These are phyloP conservation scores for Lumnitzera racemosa DNA, from an alignment of 345 rosid genomes.

Conservation along the genomic window DNA sequence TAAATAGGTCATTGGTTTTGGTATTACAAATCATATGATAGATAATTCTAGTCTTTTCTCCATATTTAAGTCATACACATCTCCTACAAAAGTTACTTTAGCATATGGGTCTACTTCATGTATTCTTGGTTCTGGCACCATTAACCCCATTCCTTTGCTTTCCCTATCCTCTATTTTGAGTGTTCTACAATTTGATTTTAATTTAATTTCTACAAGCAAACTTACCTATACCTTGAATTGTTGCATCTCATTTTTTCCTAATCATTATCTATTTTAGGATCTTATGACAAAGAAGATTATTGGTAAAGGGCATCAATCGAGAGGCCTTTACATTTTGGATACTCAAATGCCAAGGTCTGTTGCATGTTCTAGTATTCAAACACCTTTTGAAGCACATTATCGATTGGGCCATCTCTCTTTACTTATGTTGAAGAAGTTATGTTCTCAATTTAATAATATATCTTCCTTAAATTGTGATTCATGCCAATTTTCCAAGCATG, in stretches of 20 bases:
- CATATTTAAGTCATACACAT: no score
- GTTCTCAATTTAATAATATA: no score
- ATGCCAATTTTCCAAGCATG: constrained; percentile 3
- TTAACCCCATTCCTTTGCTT: background rate
- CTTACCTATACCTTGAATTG: constrained; percentile 1
- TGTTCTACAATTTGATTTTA: background rate
- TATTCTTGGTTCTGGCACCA: background rate
- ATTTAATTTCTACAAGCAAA: constrained; percentile 2
- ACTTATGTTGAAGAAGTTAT: no score
- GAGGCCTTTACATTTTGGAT: constrained; percentile 1
- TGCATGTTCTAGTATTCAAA: background rate
- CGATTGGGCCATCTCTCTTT: no score
- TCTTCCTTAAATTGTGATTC: no score
- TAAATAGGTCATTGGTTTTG: no score
- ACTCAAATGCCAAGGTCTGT: background rate
- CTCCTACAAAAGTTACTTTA: background rate
- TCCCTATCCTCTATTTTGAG: background rate
- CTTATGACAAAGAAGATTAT: background rate
- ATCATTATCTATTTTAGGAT: constrained; percentile 7
- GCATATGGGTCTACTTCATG: background rate
- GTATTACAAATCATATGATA: no score
- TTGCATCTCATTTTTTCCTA: constrained; percentile 3
- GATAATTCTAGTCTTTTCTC: no score
- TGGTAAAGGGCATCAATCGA: constrained; percentile 1
- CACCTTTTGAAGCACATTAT: no score